Evolutionary conservation across 1,284 basidiomycete genomes (phyloP), one percentile per base, ranked within the genome.

Genomic region (Kwoniella shivajii): DNA sequence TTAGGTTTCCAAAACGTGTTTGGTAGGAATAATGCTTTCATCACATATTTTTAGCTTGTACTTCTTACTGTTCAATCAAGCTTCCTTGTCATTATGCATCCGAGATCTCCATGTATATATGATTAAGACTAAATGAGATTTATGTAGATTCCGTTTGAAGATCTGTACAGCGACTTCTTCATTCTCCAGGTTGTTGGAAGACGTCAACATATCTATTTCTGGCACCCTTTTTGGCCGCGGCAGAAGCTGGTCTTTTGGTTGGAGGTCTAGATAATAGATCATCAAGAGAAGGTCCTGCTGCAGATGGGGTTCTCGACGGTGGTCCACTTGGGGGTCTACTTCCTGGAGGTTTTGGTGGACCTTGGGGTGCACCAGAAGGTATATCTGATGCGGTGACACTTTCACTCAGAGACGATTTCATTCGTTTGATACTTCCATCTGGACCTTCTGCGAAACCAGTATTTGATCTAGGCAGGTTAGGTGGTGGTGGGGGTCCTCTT

Each of bases 201-300:
- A 78, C 71, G 56, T 76, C 76, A 14, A 94, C 90, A 72, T 94
- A 94, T 62, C 89, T 85, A 75, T 82, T 90, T 53, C 88, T 84
- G 48, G 88, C 80, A 63, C 85, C 86, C 61, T 88, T 86, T 77
- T 89, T 92, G 14, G 67, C 63, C 2, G 73, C 74, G 2, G 68
- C 71, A 4, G 68, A 65, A 11, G 54, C 61, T 6, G 74, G 76
- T 20, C 75, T 63, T 49, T 73, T 75, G 6, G 63, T 63, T 2
- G 77, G 66, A 10, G 75, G 75, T 22, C 75, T 62, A 18, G 70
- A 69, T 29, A 79, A 60, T 20, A 78, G 60, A 61, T 79, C 78
- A 44, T 74, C 77, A 7, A 77, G 63, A 16, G 69, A 71, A 16
- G 67, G 80, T 39, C 63, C 34, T 22, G 84, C 82, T 59, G 83